phyloP scores from a whole-genome alignment of 179 eudicot species.

The Sideroxylon spinosum region DNA sequence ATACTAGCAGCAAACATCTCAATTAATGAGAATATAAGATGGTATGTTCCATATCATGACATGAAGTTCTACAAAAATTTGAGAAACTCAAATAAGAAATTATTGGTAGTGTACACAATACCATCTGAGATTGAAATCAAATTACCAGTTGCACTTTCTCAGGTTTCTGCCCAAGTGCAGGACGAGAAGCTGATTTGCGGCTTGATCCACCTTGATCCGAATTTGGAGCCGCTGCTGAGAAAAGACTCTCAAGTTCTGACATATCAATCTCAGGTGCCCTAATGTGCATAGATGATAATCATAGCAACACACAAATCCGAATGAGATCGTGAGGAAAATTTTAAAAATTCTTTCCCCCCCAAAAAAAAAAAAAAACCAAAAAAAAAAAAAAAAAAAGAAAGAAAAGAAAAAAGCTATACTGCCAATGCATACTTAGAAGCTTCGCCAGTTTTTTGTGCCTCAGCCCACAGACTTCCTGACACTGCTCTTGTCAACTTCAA shows the following conservation, averaged over 20 bases:
- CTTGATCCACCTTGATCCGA: constrained; percentile 41
- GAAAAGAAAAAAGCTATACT: constrained; percentile 8
- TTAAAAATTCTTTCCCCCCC: not conserved
- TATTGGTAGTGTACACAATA: not conserved
- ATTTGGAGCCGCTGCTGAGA: constrained; percentile 69
- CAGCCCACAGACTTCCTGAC: constrained; percentile 94
- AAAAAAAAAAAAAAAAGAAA: no score
- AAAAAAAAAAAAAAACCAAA: no score
- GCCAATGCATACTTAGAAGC: constrained; percentile 55
- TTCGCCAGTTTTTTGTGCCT: constrained; percentile 71
- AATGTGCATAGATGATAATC: constrained; percentile 10
- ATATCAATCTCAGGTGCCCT: constrained; percentile 92
- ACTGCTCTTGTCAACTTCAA: constrained; percentile 68
- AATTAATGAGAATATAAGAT: not conserved
- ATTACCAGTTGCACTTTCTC: constrained; percentile 79
- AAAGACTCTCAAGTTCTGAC: constrained; percentile 80
- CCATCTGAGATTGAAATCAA: constrained; percentile 9
- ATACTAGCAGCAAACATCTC: not conserved
- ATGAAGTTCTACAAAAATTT: not conserved
- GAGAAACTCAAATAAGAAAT: not conserved
- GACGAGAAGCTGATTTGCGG: constrained; percentile 43
- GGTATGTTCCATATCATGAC: not conserved
- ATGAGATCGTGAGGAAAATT: not conserved
- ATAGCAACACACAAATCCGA: not conserved
- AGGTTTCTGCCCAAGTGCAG: constrained; percentile 46